Base-by-base conservation (phyloP, 306 rosid species). In the Styphnolobium japonicum region DNA sequence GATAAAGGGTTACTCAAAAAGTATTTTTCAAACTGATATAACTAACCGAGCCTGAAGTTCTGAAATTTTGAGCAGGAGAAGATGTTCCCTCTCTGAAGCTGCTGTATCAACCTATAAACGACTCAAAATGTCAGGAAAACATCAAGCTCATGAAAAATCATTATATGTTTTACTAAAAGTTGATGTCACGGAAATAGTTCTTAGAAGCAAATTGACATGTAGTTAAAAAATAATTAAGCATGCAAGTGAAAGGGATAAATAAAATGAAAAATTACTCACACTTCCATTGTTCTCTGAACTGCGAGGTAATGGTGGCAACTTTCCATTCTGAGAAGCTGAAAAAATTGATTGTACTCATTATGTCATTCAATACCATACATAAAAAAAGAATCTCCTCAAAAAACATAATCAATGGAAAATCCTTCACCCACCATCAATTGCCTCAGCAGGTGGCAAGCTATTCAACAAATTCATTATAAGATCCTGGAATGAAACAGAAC, bases 31-130 rank as follows among this genome's bases (percentile, higher is more conserved):
- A 56, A 31, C 21, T 43, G 58, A 37, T 31, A 73, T 73, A 48
- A 83, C 94, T 65, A 34, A 93, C 99, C 96, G 87, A 58, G 93
- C 77, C 73, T 90, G 94, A 78, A 96, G 97, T 87, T 96, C 99
- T n/a, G 94, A 85, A 86, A 93, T 82, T 85, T 81, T 90, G 79
- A 80, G 65, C 36, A 86, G 82, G 73, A 96, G 83, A 43, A 82
- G 67, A 19, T 84, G 92, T 78, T 96, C 99, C 92, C 90, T 93
- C 82, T 91, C 99, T 23, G 94, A 86, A 53, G 85, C 86, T 23
- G 86, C 67, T 49, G 90, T 46, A 43, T 93, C 98, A 71, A 80
- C 87, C 99, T 96, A 84, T 80, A 25, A 49, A 56, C 40, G 64
- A 64, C 62, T 60, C 82, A 80, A 65, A 65, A 66, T 21, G 60